A percentile compares a stretch with the other conserved stretches of the same genome.
Evolutionary conservation across 31 red algal genomes (phyloP).

Genomic region (Asparagopsis taxiformis): DNA sequence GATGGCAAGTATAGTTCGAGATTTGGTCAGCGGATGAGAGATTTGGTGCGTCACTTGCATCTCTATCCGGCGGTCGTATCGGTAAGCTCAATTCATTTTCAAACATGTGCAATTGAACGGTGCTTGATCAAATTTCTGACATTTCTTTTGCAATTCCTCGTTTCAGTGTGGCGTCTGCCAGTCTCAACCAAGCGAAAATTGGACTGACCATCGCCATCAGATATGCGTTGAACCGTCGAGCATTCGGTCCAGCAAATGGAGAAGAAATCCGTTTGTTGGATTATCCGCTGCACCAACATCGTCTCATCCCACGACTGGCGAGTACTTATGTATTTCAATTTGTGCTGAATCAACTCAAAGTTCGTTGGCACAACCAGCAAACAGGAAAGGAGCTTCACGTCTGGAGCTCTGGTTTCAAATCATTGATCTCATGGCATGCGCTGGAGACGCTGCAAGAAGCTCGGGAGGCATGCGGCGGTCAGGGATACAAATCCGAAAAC

Average conservation of each 20-base stretch:
- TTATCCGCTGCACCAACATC: conserved; percentile 75
- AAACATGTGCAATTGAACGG: not conserved
- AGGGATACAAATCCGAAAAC: conserved; percentile 72
- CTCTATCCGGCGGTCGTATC: conserved; percentile 52
- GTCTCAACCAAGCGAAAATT: conserved; percentile 61
- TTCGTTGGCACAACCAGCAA: conserved; percentile 20
- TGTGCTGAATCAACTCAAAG: conserved; percentile 44
- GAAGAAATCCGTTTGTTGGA: conserved; percentile 69
- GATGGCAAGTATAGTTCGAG: conserved; percentile 39
- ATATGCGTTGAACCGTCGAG: conserved; percentile 52
- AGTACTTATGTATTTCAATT: conserved; percentile 40
- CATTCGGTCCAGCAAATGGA: conserved; percentile 48
- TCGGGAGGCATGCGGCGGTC: conserved; percentile 88
- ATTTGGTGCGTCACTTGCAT: conserved; percentile 46
- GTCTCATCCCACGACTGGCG: conserved; percentile 64
- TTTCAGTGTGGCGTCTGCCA: conserved; percentile 55
- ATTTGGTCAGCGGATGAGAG: conserved; percentile 35
- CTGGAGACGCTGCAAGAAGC: conserved; percentile 52
- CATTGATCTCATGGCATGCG: conserved; percentile 66
- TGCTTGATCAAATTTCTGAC: conserved; percentile 7
- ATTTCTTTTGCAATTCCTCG: not conserved
- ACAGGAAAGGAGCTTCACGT: conserved; percentile 33
- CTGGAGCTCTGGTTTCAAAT: conserved; percentile 69
- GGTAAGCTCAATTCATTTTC: conserved; percentile 8
- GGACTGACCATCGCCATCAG: conserved; percentile 76